phyloP scores from a whole-genome alignment of 2,329 filamentous ascomycete genomes.

The Torrubiella hemipterigena region DNA sequence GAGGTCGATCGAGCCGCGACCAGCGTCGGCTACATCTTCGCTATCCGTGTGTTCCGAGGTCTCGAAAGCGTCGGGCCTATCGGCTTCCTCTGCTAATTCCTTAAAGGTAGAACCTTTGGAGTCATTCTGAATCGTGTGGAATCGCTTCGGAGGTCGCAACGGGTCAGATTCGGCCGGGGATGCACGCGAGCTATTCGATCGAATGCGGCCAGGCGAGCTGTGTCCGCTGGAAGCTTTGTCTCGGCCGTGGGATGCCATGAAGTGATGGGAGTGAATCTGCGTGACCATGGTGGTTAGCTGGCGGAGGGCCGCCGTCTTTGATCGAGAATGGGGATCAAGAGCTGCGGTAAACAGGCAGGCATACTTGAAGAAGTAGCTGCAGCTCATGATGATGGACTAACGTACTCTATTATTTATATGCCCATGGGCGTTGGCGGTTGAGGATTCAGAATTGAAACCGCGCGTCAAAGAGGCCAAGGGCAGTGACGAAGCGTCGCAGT shows the following conservation, averaged over 20 bases:
- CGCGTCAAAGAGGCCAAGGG: too few relatives aligned
- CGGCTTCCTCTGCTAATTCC: slow-evolving; percentile 14
- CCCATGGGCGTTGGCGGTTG: too few relatives aligned
- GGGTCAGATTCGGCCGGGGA: slow-evolving; percentile 14
- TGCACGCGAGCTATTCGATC: slow-evolving; percentile 1
- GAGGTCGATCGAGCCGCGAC: slow-evolving; percentile 54
- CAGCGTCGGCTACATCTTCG: slow-evolving; percentile 34
- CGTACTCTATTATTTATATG: too few relatives aligned
- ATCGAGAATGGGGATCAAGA: too few relatives aligned
- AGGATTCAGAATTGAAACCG: too few relatives aligned
- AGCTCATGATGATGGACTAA: too few relatives aligned
- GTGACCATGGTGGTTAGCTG: neutral
- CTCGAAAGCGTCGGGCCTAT: slow-evolving; percentile 37
- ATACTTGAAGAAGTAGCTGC: too few relatives aligned
- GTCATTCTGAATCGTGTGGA: slow-evolving; percentile 33
- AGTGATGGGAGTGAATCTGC: neutral
- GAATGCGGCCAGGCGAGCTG: neutral
- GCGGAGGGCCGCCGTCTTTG: too few relatives aligned
- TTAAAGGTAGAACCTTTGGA: too few relatives aligned
- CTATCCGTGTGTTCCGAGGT: slow-evolving; percentile 25
- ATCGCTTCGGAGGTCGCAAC: slow-evolving; percentile 26
- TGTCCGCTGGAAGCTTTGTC: neutral
- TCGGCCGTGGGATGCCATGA: neutral
- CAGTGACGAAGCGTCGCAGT: too few relatives aligned
- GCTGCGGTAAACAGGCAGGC: too few relatives aligned